phyloP scores from a whole-genome alignment of 2,329 filamentous ascomycete species.

The Talaromyces sp. region DNA sequence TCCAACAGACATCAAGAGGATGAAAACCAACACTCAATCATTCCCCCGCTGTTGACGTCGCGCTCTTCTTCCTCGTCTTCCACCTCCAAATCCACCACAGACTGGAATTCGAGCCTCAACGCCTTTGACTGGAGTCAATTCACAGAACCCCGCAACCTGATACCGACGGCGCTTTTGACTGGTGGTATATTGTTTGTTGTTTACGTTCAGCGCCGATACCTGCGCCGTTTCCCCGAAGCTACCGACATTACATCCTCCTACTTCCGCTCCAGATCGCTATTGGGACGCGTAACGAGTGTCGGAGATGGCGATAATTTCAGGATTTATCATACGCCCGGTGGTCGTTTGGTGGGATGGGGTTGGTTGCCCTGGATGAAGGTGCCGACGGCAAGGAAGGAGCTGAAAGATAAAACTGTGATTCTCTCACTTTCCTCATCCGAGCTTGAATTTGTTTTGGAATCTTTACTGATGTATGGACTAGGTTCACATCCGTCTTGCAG shows the following conservation, averaged over 20 bases:
- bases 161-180: conserved; percentile 39
- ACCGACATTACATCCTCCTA: conserved; percentile 69
- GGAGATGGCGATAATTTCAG: conserved; percentile 97
- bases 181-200: conserved; percentile 36
- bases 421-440: conserved; percentile 10
- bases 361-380: conserved; percentile 72
- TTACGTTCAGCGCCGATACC: conserved; percentile 50
- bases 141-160: conserved; percentile 34
- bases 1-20: conserved; percentile 22
- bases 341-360: conserved; percentile 82
- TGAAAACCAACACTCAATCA: conserved; percentile 19
- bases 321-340: conserved; percentile 92
- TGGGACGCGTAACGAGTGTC: conserved; percentile 85
- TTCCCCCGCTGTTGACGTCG: conserved; percentile 13
- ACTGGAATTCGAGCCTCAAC: conserved; percentile 46
- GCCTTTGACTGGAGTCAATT: conserved; percentile 38
- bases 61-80: conserved; percentile 20
- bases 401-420: conserved; percentile 72
- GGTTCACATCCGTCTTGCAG: conserved; percentile 86
- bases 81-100: conserved; percentile 24
- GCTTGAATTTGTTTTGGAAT: not conserved
- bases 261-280: conserved; percentile 71
- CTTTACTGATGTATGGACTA: conserved; percentile 19
- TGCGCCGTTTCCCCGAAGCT: conserved; percentile 78
- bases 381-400: conserved; percentile 62